phyloP scores from a whole-genome alignment of 352 stramenopile genomes.

The Globisporangium viniferum region DNA sequence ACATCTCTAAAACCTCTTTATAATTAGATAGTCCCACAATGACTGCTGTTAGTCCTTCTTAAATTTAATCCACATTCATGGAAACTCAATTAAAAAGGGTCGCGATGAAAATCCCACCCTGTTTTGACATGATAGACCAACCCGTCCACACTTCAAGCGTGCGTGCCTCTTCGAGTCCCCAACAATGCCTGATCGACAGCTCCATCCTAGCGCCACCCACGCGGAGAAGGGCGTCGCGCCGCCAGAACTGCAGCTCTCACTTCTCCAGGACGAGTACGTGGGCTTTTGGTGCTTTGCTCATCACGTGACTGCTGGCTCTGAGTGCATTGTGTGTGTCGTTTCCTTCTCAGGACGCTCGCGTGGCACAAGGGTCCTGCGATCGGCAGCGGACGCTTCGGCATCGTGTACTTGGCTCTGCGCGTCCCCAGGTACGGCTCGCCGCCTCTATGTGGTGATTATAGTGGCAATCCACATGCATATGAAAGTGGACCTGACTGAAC shows the following conservation, averaged over 20 bases:
- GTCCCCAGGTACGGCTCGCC: slow-evolving; percentile 41
- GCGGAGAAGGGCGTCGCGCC: neutral
- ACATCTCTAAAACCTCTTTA: no score
- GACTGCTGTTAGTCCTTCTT: no score
- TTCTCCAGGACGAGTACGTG: slow-evolving; percentile 44
- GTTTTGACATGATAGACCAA: no score
- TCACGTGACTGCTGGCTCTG: neutral
- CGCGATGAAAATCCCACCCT: no score
- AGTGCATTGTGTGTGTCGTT: neutral
- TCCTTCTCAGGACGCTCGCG: slow-evolving; percentile 37
- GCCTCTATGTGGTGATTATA: neutral
- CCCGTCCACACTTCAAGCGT: no score
- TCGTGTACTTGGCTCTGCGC: slow-evolving; percentile 66
- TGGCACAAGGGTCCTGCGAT: slow-evolving; percentile 70
- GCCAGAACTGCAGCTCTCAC: slow-evolving; percentile 41
- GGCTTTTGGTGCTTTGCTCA: neutral
- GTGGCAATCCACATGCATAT: neutral
- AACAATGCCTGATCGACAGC: neutral
- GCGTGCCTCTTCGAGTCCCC: neutral
- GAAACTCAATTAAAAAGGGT: no score
- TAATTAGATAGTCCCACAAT: no score
- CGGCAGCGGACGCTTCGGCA: slow-evolving; percentile 67
- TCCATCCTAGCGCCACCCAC: neutral
- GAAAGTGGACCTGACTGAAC: no score
- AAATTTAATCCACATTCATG: no score